A percentile compares a stretch with the other conserved stretches of the same genome.
phyloP scores from a whole-genome alignment of 345 rosid genomes.

The Trapa bicornis region DNA sequence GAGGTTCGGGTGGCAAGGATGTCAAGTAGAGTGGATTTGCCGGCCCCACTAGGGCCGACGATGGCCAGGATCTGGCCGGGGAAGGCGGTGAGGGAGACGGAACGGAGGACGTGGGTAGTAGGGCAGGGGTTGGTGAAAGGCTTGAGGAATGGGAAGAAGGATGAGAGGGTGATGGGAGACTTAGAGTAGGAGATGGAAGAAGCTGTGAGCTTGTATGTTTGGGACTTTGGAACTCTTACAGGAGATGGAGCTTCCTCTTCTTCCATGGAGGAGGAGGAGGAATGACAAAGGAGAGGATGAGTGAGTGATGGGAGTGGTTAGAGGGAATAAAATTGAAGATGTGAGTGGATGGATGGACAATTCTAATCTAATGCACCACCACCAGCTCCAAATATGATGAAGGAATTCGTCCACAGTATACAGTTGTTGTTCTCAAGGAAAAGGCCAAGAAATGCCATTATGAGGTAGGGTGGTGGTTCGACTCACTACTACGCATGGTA shows the following conservation, averaged over 20 bases:
- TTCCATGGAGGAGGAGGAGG: conserved; percentile 38
- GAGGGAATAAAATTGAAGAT: not conserved
- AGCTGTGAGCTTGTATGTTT: conserved; percentile 47
- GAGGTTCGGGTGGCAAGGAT: conserved; percentile 74
- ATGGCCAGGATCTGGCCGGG: conserved; percentile 84
- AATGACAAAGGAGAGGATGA: not conserved
- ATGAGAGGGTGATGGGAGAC: conserved; percentile 21
- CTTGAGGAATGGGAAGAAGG: conserved; percentile 23
- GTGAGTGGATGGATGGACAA: not conserved
- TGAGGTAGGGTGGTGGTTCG: not conserved
- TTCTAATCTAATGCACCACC: not conserved
- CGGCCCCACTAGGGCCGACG: conserved; percentile 96
- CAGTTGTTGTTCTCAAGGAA: not conserved
- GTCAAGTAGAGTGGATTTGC: conserved; percentile 90
- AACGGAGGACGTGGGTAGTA: conserved; percentile 39
- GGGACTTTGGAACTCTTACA: conserved; percentile 18
- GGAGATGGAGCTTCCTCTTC: conserved; percentile 11
- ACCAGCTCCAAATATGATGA: not conserved
- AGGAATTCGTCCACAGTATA: not conserved
- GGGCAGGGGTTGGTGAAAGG: conserved; percentile 29
- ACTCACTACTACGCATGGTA: not conserved
- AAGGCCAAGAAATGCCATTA: too few relatives aligned
- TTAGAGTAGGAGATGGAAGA: conserved; percentile 55
- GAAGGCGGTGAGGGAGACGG: conserved; percentile 60
- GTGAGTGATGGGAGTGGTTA: conserved; percentile 3